phyloP scores from a whole-genome alignment of 2,329 filamentous ascomycete species.

The Pleoardoris graminearum region DNA sequence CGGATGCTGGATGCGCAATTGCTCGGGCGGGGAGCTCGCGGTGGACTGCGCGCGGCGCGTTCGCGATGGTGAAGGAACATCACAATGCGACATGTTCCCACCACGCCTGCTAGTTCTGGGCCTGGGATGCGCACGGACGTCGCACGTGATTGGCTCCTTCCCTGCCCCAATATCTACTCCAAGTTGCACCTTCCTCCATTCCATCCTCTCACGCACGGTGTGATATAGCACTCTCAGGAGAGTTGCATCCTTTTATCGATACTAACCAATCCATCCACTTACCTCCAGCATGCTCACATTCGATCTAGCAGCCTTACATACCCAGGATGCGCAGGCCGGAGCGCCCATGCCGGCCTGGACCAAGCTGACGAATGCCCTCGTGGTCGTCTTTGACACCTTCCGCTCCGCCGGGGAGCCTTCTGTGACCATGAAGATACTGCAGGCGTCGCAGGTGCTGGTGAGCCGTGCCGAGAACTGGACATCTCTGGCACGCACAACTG shows the following conservation, averaged over 20 bases:
- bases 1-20: conserved; percentile 28
- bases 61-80: conserved; percentile 38
- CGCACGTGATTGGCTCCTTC: conserved; percentile 22
- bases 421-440: conserved; percentile 46
- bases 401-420: conserved; percentile 25
- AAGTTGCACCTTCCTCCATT: conserved; percentile 22
- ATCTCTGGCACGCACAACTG: background rate
- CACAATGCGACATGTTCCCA: conserved; percentile 35
- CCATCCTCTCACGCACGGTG: background rate
- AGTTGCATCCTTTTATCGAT: conserved; percentile 9
- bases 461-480: conserved; percentile 14
- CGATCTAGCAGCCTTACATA: conserved; percentile 37
- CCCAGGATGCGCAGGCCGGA: conserved; percentile 38
- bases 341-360: conserved; percentile 34
- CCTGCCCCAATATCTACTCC: background rate
- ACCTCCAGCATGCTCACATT: conserved; percentile 33
- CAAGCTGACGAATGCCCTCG: conserved; percentile 37
- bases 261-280: conserved; percentile 14
- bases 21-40: conserved; percentile 18
- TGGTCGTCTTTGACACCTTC: conserved; percentile 39
- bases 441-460: conserved; percentile 51
- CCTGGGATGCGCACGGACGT: conserved; percentile 9
- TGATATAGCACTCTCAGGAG: background rate
- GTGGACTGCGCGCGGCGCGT: conserved; percentile 37
- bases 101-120: conserved; percentile 12